Conservation (phyloP, 2,329 filamentous ascomycete genomes). For the Aureobasidium sp. region DNA sequence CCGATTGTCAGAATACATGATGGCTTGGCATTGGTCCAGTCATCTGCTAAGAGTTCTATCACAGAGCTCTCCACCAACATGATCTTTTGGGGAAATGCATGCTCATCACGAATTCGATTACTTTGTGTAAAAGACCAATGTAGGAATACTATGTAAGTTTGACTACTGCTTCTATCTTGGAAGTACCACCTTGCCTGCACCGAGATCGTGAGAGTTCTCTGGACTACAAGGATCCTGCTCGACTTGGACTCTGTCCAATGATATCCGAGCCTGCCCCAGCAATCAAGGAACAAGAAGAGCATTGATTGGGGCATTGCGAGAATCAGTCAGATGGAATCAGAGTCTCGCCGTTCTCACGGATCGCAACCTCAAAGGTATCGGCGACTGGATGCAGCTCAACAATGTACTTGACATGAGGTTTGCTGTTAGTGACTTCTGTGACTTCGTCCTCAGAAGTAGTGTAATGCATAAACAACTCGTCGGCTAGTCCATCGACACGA, state of each 20-base stretch:
- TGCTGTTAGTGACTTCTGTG: conserved; percentile 1
- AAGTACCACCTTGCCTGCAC: background rate
- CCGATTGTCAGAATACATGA: background rate
- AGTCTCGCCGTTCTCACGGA: background rate
- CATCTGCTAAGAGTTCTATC: background rate
- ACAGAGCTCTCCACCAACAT: background rate
- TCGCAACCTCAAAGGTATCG: background rate
- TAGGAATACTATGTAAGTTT: no score
- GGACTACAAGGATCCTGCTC: background rate
- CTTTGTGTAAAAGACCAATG: no score
- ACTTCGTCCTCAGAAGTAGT: background rate
- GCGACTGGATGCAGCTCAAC: background rate
- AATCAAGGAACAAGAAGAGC: background rate
- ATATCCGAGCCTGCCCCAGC: background rate
- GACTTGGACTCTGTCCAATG: background rate
- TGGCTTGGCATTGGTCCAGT: background rate
- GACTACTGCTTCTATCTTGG: no score
- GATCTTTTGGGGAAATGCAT: background rate
- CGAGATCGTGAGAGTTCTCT: no score
- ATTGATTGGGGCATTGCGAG: background rate
- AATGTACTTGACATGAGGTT: conserved; percentile 7
- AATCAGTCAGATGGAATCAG: background rate
- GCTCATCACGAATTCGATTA: background rate
- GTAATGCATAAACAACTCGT: conserved; percentile 5
- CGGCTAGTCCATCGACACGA: conserved; percentile 17